Evolutionary conservation across 2,329 filamentous ascomycete genomes (phyloP).

Genomic region (Neocatenulostroma microsporum): DNA sequence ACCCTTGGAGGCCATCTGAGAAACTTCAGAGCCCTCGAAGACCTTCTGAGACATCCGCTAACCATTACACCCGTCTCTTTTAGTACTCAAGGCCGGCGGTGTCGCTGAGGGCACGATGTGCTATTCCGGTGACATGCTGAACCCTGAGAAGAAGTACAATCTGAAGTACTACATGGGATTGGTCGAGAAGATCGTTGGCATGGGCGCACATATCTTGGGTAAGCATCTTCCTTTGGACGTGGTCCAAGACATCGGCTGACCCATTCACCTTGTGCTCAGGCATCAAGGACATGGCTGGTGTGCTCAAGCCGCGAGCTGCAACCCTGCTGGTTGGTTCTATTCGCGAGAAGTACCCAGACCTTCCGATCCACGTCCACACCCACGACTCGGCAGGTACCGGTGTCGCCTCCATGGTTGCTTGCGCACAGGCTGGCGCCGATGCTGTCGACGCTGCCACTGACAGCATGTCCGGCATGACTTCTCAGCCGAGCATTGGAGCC

Average conservation of each 20-base stretch:
- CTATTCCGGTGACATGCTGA: conserved; percentile 50
- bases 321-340: conserved; percentile 78
- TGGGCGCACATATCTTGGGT: conserved; percentile 83
- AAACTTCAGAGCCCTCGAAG: no score
- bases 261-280: no score
- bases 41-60: no score
- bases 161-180: conserved; percentile 86
- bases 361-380: conserved; percentile 97
- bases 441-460: conserved; percentile 94
- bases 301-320: conserved; percentile 90
- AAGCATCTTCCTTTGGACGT: no score
- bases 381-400: conserved; percentile 98
- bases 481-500: conserved; percentile 94
- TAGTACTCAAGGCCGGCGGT: conserved; percentile 92
- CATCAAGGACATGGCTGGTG: conserved; percentile 80
- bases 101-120: conserved; percentile 87
- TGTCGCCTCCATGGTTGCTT: conserved; percentile 96
- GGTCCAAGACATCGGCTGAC: no score
- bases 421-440: conserved; percentile 86
- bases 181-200: conserved; percentile 79
- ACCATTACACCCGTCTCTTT: no score
- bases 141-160: conserved; percentile 98
- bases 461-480: conserved; percentile 96
- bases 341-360: conserved; percentile 89
- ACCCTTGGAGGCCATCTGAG: no score